phyloP scores from a whole-genome alignment of 1,284 basidiomycete genomes.

The Mycosarcoma maydis region DNA sequence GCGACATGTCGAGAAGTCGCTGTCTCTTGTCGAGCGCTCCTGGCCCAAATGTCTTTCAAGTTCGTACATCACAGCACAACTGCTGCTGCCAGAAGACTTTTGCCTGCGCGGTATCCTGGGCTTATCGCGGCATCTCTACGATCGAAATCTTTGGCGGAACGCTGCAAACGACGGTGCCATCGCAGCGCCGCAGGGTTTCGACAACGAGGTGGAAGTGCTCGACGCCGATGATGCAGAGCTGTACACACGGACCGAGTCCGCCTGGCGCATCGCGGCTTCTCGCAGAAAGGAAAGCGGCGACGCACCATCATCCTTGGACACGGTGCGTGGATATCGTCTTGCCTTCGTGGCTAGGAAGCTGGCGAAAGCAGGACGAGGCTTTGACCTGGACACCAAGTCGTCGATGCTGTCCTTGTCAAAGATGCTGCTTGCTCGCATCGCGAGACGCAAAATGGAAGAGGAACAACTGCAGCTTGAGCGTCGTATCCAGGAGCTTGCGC shows the following conservation, averaged over 20 bases:
- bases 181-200: slow-evolving; percentile 53
- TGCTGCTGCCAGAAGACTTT: slow-evolving; percentile 92
- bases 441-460: slow-evolving; percentile 77
- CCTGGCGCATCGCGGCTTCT: slow-evolving; percentile 72
- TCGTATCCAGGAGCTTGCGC: slow-evolving; percentile 70
- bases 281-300: slow-evolving; percentile 79
- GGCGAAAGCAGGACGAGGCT: slow-evolving; percentile 78
- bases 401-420: slow-evolving; percentile 72
- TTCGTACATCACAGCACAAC: slow-evolving; percentile 70
- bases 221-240: slow-evolving; percentile 48
- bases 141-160: slow-evolving; percentile 27
- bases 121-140: slow-evolving; percentile 36
- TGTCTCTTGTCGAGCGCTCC: slow-evolving; percentile 17
- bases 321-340: slow-evolving; percentile 73
- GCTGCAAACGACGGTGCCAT: slow-evolving; percentile 16
- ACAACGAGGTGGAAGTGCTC: slow-evolving; percentile 66
- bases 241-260: slow-evolving; percentile 26
- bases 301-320: slow-evolving; percentile 69
- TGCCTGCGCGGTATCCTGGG: slow-evolving; percentile 84
- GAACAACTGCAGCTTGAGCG: slow-evolving; percentile 58
- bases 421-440: slow-evolving; percentile 76
- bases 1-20: slow-evolving; percentile 45
- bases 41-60: slow-evolving; percentile 32
- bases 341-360: slow-evolving; percentile 78
- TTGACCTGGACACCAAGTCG: slow-evolving; percentile 72